A percentile compares a stretch with the other conserved stretches of the same genome.
phyloP scores from a whole-genome alignment of 1,284 basidiomycete genomes.

The Pyrrhoderma lamaoense region DNA sequence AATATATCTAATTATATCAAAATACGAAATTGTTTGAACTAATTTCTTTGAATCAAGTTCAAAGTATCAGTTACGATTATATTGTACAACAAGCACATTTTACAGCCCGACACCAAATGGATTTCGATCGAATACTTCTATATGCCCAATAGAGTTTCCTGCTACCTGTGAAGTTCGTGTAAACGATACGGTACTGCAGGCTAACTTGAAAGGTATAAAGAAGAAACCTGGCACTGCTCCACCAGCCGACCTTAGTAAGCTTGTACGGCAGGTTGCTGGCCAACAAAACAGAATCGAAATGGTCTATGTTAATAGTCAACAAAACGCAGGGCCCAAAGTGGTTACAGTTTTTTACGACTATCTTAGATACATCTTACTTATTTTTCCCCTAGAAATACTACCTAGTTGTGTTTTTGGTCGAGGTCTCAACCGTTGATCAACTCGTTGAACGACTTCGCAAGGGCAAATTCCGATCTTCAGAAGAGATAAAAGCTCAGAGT shows the following conservation, averaged over 20 bases:
- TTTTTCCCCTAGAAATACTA: constrained; percentile 65
- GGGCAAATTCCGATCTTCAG: constrained; percentile 54
- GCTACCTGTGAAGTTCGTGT: constrained; percentile 86
- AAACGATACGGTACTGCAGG: constrained; percentile 62
- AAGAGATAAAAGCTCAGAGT: constrained; percentile 68
- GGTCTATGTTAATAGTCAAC: constrained; percentile 84
- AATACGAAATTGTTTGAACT: neutral
- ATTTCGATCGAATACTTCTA: constrained; percentile 43
- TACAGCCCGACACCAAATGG: constrained; percentile 45
- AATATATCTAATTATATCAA: constrained; percentile 18
- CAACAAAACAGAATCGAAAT: constrained; percentile 71
- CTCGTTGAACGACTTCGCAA: constrained; percentile 63
- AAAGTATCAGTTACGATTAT: constrained; percentile 78
- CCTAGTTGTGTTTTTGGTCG: constrained; percentile 77
- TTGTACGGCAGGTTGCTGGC: constrained; percentile 39
- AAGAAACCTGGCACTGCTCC: constrained; percentile 96
- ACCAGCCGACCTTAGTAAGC: constrained; percentile 74
- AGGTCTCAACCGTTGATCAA: constrained; percentile 57
- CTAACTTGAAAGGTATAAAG: constrained; percentile 87
- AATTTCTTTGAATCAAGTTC: constrained; percentile 33
- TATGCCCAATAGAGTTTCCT: constrained; percentile 85
- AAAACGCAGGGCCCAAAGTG: constrained; percentile 32
- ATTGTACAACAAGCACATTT: constrained; percentile 88
- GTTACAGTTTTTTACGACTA: neutral
- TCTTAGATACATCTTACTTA: constrained; percentile 2